Conservation (phyloP, 305 asterid genomes). For the Solanum hybrid region DNA sequence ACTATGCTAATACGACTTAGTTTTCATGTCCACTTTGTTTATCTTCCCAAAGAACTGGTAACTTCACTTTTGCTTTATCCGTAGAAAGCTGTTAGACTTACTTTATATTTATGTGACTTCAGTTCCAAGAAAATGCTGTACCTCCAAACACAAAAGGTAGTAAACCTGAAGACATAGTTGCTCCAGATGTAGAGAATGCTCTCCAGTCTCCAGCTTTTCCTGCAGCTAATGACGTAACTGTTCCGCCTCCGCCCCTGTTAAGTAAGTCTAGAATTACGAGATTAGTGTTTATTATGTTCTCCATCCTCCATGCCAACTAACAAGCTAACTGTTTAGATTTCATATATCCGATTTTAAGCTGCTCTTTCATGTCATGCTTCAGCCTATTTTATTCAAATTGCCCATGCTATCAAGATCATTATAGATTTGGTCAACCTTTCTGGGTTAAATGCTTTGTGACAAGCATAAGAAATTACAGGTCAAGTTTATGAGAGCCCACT, state of each 20-base stretch:
- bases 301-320: background rate
- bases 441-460: background rate
- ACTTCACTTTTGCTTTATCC: background rate
- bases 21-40: background rate
- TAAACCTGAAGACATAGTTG: slow-evolving; percentile 13
- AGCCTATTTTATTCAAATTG: background rate
- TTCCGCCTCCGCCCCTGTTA: slow-evolving; percentile 46
- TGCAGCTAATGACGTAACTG: slow-evolving; percentile 17
- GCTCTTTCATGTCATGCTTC: background rate
- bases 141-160: slow-evolving; percentile 15
- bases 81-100: background rate
- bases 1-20: background rate
- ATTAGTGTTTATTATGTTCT: background rate
- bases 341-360: background rate
- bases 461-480: background rate
- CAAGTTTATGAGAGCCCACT: background rate
- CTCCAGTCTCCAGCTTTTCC: slow-evolving; percentile 14
- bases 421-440: background rate
- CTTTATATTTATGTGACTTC: slow-evolving; percentile 5
- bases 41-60: background rate
- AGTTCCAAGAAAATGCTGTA: slow-evolving; percentile 30
- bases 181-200: slow-evolving; percentile 13
- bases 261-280: slow-evolving; percentile 26
- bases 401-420: background rate
- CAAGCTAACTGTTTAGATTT: background rate